Evolutionary conservation across 1,284 basidiomycete species (phyloP), one percentile per base, ranked within the genome.

Genomic region (Ustilago loliicola): DNA sequence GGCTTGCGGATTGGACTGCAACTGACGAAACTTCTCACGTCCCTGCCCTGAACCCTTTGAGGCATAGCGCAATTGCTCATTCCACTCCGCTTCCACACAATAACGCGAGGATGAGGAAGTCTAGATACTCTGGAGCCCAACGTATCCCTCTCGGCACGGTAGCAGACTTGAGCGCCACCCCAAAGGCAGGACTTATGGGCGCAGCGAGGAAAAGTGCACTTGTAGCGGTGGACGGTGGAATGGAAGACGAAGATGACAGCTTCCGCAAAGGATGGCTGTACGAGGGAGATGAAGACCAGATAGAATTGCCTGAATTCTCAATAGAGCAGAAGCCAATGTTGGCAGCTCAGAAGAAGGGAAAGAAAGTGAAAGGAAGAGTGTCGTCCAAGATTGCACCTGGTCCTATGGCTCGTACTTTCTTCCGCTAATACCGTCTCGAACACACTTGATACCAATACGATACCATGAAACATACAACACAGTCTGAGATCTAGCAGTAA

Each of bases 91-190:
- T 77, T 23, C 38, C 15, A 29, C n/a, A 30, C 15, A 32, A 42
- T 30, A 53, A 23, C 30, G 54, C 21, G 40, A 34, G 34, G 27
- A 30, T 61, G 4, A 13, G 62, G 7, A 65, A 59, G 7, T 72
- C 69, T n/a, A 66, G 74, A 36, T 72, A 68, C 54, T 77, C 74
- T 17, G 69, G 69, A 13, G 74, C 74, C 0, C 74, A 68, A 36
- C 74, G 74, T 9, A 47, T 77, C 11, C 30, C 53, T 9, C 21
- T 57, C 50, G n/a, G 36, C 8, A 3, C 45, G 1, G 21, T 27
- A 2, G 27, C 5, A 17, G 27, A 32, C 25, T 19, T 21, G 21
- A 52, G 59, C 25, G 53, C 57, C 9, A 48, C 57, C 5, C 61
- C 60, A 11, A 61, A 40, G 4, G 25, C 38, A 29, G 50, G 54